Conservation (phyloP, 2,329 filamentous ascomycete species). For the Colletotrichum lupini region DNA sequence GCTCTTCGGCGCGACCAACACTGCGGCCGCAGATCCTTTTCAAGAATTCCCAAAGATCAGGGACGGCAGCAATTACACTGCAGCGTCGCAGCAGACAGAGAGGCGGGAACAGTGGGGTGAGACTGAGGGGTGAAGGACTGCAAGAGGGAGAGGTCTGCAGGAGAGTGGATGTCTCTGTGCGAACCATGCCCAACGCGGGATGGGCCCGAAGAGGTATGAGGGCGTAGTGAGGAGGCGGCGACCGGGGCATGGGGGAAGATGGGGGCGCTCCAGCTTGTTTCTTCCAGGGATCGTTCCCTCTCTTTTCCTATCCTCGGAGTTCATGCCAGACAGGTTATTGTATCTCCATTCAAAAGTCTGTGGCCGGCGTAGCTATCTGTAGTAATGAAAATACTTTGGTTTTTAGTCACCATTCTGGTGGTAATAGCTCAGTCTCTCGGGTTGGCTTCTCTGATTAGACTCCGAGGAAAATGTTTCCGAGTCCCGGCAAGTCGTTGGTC, state of each 20-base stretch:
- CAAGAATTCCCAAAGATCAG: constrained; percentile 30
- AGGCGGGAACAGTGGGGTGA: constrained; percentile 11
- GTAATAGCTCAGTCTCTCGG: no score
- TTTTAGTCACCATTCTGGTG: no score
- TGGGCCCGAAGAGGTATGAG: constrained; percentile 2
- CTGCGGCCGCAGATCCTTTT: constrained; percentile 28
- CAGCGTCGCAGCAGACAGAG: constrained; percentile 22
- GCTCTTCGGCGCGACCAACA: neutral
- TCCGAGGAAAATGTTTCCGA: constrained; percentile 1
- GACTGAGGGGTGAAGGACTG: neutral
- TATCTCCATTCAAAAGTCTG: neutral
- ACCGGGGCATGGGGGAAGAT: constrained; percentile 3
- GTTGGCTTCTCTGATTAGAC: neutral
- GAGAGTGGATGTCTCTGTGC: constrained; percentile 16
- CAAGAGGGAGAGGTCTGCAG: constrained; percentile 15
- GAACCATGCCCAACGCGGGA: constrained; percentile 7
- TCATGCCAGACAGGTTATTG: neutral
- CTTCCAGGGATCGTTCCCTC: neutral
- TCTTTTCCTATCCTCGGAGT: neutral
- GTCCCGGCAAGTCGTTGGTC: neutral
- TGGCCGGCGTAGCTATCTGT: neutral
- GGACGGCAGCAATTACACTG: constrained; percentile 22
- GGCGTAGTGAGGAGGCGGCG: neutral
- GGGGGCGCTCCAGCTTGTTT: neutral
- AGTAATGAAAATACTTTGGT: neutral